Conservation (phyloP, 345 rosid species). For the Cardamine chenopodiifolia region DNA sequence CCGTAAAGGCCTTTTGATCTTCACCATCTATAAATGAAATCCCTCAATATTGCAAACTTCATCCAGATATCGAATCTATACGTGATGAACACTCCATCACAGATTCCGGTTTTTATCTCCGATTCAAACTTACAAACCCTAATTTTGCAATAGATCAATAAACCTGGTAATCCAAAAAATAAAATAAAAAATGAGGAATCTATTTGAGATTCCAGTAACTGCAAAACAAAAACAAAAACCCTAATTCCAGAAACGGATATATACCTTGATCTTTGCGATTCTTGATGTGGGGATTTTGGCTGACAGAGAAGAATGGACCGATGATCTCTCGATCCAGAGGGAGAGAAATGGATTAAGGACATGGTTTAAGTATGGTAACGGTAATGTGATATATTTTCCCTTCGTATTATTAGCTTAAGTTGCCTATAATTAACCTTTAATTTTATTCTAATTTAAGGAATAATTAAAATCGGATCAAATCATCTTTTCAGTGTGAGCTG, state of each 20-base stretch:
- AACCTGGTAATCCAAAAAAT: conserved; percentile 12
- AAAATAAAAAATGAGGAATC: background rate
- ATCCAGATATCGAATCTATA: background rate
- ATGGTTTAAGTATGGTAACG: conserved; percentile 26
- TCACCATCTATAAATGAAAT: background rate
- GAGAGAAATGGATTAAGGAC: background rate
- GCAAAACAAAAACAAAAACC: background rate
- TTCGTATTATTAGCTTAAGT: conserved; percentile 11
- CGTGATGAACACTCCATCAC: conserved; percentile 20
- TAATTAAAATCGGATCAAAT: conserved; percentile 23
- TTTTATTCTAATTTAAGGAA: conserved; percentile 12
- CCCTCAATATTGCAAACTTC: background rate
- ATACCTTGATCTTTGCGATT: conserved; percentile 39
- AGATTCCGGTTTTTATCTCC: background rate
- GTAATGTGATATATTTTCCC: conserved; percentile 12
- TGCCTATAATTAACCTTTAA: conserved; percentile 28
- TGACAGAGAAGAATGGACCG: conserved; percentile 24
- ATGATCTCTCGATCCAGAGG: conserved; percentile 34
- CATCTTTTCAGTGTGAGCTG: background rate
- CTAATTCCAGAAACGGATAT: background rate
- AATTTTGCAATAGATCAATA: conserved; percentile 30
- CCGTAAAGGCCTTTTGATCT: conserved; percentile 39
- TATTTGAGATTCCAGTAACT: conserved; percentile 21
- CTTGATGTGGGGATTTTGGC: background rate
- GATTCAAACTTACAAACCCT: conserved; percentile 28